Evolutionary conservation across 306 rosid genomes (phyloP), one percentile per base, ranked within the genome.

Genomic region (Acacia confusa): DNA sequence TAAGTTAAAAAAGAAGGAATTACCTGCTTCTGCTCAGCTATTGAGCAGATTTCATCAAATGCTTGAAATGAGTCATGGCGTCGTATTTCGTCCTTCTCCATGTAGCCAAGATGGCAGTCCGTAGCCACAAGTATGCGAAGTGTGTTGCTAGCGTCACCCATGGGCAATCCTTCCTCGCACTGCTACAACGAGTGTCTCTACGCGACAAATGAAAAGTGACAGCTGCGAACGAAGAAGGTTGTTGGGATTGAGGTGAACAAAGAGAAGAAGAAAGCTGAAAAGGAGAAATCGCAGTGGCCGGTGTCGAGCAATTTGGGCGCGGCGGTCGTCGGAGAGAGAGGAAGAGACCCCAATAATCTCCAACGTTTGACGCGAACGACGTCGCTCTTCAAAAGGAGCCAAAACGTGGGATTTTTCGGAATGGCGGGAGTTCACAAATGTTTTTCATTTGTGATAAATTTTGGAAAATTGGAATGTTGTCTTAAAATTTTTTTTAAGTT

Each of bases 41-140:
- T 88, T 55, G 96, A 89, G 84, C 98, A 95, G 78, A 95, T 93
- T 87, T 95, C 99, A 47, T 95, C 93, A 75, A 95, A 95, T 47
- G 99, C 93, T 78, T 91, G 91, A 70, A 95, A 95, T 0, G 99
- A 93, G 84, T 95, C 98, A 74, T 95, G 97, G 67, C 99, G 94
- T 12, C 99, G 91, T 48, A 95, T 74, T 84, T 95, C 99, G 82
- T 95, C 99, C 86, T 95, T 93, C 90, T 95, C 99, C 96, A 95
- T 87, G 80, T 95, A 95, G 8, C 99, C 99, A 58, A 95, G 84
- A 85, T 95, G 99, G 78, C 97, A 95, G 81, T 95, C 99, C 4
- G 99, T 93, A 10, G 99, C 99, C 44, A 95, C 92, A 24, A 95
- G 98, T 66, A 95, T 64, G 63, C 97, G 97, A 36, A 95, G 85